A percentile compares a stretch with the other conserved stretches of the same genome.
Evolutionary conservation across 1,284 basidiomycete species (phyloP).

Genomic region (Moniliophthora roreri): DNA sequence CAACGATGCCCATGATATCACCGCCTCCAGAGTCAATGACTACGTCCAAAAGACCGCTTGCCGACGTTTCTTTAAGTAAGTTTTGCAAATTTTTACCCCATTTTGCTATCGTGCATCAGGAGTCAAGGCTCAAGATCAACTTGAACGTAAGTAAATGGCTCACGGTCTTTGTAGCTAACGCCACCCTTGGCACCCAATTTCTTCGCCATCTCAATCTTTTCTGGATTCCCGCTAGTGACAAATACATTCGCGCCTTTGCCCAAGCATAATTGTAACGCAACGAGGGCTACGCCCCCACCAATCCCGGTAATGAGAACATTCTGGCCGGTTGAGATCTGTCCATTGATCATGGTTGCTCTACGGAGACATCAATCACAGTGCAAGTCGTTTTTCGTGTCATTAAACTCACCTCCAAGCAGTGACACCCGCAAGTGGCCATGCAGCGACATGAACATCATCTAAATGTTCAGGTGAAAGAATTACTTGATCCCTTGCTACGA

Average conservation of each 20-base stretch:
- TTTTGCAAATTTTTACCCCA: conserved; percentile 63
- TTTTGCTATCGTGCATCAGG: conserved; percentile 38
- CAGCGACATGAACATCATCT: conserved; percentile 67
- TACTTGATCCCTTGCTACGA: conserved; percentile 70
- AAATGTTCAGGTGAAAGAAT: conserved; percentile 71
- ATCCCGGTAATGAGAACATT: conserved; percentile 80
- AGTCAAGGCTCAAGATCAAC: not conserved
- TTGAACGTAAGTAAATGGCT: conserved; percentile 19
- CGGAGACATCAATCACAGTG: not conserved
- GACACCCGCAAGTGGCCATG: conserved; percentile 76
- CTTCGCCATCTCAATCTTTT: conserved; percentile 71
- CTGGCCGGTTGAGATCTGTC: conserved; percentile 59
- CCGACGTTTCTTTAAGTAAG: conserved; percentile 43
- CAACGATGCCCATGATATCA: conserved; percentile 63
- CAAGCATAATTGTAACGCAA: conserved; percentile 75
- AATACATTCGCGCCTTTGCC: conserved; percentile 80
- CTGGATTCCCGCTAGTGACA: conserved; percentile 74
- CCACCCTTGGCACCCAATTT: conserved; percentile 78
- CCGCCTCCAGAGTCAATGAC: conserved; percentile 85
- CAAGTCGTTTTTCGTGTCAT: conserved; percentile 5
- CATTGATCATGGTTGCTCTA: conserved; percentile 75
- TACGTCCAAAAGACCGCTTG: conserved; percentile 42
- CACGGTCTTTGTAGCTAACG: conserved; percentile 70
- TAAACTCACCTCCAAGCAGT: conserved; percentile 77
- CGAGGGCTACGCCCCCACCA: conserved; percentile 82